Evolutionary conservation across 805 yeast species (phyloP).

Genomic region (Isabelozyma gotoi): DNA sequence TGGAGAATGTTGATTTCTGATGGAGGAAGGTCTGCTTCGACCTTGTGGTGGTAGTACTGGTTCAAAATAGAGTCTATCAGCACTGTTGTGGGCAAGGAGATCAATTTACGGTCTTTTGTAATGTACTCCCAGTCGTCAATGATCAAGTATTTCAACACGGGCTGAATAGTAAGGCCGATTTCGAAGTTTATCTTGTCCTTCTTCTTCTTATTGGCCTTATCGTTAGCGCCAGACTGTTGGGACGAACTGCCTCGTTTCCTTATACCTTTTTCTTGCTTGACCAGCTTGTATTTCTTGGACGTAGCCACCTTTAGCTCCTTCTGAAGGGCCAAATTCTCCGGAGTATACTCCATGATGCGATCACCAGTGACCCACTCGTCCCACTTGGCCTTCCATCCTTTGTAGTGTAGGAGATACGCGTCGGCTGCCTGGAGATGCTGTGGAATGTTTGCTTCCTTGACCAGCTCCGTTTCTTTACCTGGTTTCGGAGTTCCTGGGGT

Average conservation of each 20-base stretch:
- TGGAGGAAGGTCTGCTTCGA: constrained; percentile 7
- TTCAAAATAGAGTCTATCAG: constrained; percentile 55
- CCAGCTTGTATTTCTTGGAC: constrained; percentile 4
- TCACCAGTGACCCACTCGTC: constrained; percentile 89
- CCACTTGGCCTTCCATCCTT: constrained; percentile 95
- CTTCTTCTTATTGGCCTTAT: constrained; percentile 5
- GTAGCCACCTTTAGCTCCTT: constrained; percentile 42
- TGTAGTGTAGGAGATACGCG: constrained; percentile 77
- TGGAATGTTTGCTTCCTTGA: constrained; percentile 20
- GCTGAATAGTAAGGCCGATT: constrained; percentile 59
- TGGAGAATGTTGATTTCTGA: constrained; percentile 39
- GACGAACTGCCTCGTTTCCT: background rate
- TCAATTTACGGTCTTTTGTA: constrained; percentile 74
- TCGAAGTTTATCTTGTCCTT: constrained; percentile 28
- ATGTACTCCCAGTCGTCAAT: constrained; percentile 94
- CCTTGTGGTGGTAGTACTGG: constrained; percentile 44
- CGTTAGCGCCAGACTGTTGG: constrained; percentile 3
- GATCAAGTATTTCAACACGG: constrained; percentile 62
- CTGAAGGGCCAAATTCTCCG: constrained; percentile 65
- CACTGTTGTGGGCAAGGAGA: constrained; percentile 59
- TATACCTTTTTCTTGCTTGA: background rate
- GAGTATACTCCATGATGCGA: constrained; percentile 65
- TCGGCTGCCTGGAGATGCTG: constrained; percentile 22
- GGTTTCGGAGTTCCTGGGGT: constrained; percentile 41
- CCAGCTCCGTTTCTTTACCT: constrained; percentile 20